These are phyloP conservation scores for Saussurea involucrata DNA, from an alignment of 129 eudicot genomes.

Conservation along the genomic window DNA sequence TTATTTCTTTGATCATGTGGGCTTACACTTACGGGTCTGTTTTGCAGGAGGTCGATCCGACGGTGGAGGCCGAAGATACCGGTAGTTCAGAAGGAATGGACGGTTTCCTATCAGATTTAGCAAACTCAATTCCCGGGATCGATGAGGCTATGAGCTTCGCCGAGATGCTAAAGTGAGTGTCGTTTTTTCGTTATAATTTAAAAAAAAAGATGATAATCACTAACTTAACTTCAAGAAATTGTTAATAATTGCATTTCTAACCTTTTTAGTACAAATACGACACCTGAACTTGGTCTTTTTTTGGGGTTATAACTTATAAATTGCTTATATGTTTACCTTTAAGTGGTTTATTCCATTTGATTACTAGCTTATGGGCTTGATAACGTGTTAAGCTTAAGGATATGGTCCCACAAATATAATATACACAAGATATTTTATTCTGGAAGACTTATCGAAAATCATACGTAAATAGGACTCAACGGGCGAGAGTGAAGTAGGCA, in stretches of 20 bases:
- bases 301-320: neutral
- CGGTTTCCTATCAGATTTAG: conserved; percentile 74
- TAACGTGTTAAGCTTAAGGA: neutral
- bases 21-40: conserved; percentile 2
- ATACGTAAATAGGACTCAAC: too few relatives aligned
- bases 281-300: neutral
- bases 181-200: neutral
- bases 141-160: conserved; percentile 99
- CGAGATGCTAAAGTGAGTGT: conserved; percentile 89
- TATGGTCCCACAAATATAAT: too few relatives aligned
- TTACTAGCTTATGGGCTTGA: neutral
- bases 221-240: neutral
- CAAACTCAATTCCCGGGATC: conserved; percentile 95
- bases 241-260: neutral
- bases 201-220: neutral
- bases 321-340: too few relatives aligned
- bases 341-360: too few relatives aligned
- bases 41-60: conserved; percentile 90
- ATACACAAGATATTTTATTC: too few relatives aligned
- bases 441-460: too few relatives aligned
- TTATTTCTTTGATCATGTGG: neutral
- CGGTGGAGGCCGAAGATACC: conserved; percentile 76
- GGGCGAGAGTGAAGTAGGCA: too few relatives aligned
- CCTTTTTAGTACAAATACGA: neutral
- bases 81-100: conserved; percentile 64